Evolutionary conservation across 345 rosid genomes (phyloP).

Genomic region (Salix caprea): DNA sequence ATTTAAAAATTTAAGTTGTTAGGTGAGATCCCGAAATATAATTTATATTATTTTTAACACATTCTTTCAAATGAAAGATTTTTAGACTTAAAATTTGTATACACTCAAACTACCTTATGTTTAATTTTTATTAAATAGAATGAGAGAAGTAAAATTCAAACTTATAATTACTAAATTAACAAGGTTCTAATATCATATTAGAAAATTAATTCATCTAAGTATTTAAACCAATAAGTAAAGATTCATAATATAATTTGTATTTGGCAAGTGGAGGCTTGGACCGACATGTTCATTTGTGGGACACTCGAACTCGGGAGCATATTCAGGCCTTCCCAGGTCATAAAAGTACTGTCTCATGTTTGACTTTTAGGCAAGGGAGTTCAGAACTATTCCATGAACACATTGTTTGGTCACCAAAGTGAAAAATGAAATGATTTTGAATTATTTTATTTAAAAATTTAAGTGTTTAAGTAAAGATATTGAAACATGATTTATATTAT

Average conservation of each 20-base stretch:
- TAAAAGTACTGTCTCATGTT: conserved; percentile 71
- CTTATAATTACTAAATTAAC: no score
- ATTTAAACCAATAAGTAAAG: no score
- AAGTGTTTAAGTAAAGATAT: no score
- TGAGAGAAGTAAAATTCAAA: no score
- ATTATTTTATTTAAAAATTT: no score
- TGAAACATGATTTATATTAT: background rate
- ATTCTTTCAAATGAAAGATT: no score
- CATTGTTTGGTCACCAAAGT: conserved; percentile 80
- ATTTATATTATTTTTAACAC: no score
- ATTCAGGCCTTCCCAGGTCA: conserved; percentile 97
- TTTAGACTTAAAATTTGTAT: no score
- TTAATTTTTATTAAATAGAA: no score
- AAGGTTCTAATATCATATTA: no score
- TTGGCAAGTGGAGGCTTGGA: conserved; percentile 88
- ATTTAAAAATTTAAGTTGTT: no score
- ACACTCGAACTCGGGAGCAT: conserved; percentile 74
- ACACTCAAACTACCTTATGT: rapidly evolving
- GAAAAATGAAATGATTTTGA: conserved; percentile 22
- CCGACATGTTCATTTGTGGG: conserved; percentile 95
- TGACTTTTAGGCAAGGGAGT: conserved; percentile 81
- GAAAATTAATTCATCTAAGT: rapidly evolving
- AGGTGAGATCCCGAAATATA: rapidly evolving
- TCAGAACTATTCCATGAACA: conserved; percentile 70
- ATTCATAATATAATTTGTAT: conserved; percentile 16